A percentile compares a stretch with the other conserved stretches of the same genome.
Conservation (phyloP, 2,329 filamentous ascomycete species). For the Alternaria sp. region DNA sequence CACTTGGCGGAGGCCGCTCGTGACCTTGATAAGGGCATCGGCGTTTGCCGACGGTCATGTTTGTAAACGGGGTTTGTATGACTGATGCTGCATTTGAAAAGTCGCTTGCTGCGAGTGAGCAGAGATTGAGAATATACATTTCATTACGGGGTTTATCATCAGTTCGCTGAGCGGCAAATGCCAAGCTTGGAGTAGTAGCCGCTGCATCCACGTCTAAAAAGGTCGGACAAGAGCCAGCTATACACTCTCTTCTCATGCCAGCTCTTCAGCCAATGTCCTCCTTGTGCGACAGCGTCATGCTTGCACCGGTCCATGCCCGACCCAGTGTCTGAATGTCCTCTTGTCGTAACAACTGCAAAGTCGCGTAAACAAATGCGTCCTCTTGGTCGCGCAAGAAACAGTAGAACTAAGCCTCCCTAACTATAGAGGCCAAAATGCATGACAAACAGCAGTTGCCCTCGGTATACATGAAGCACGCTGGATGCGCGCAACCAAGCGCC, state of each 20-base stretch:
- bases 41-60: conserved; percentile 5
- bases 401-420: conserved; percentile 13
- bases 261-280: neutral
- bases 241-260: neutral
- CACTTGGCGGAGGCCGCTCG: conserved; percentile 12
- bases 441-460: conserved; percentile 2
- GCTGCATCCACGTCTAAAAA: conserved; percentile 2
- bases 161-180: conserved; percentile 7
- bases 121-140: conserved; percentile 19
- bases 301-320: neutral
- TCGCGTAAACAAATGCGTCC: conserved; percentile 15
- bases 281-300: conserved; percentile 1
- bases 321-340: neutral
- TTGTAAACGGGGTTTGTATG: neutral
- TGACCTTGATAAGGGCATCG: conserved; percentile 15
- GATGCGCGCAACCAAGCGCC: neutral
- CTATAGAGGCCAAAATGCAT: conserved; percentile 3
- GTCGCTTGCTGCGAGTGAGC: neutral
- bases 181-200: conserved; percentile 10
- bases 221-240: neutral
- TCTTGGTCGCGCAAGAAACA: conserved; percentile 8
- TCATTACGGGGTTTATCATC: conserved; percentile 19
- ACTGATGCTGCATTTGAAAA: neutral
- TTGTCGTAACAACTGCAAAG: conserved; percentile 5
- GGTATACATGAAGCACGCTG: conserved; percentile 4